A percentile compares a stretch with the other conserved stretches of the same genome.
Conservation (phyloP, 2,329 filamentous ascomycete species). For the Colletotrichum sp. region DNA sequence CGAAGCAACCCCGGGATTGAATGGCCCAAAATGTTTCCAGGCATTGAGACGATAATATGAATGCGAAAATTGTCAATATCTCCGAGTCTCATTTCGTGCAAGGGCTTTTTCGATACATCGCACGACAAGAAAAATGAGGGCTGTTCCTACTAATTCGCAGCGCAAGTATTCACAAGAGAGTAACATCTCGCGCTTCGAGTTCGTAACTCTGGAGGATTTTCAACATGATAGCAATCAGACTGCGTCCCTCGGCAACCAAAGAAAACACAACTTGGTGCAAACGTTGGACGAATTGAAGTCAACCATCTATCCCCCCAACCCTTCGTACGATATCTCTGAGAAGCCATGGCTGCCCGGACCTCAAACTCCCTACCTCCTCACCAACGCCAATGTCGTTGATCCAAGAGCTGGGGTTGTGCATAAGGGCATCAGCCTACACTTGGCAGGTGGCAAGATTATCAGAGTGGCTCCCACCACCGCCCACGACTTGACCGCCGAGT, state of each 20-base stretch:
- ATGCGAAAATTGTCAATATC: not conserved
- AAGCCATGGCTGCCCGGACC: not conserved
- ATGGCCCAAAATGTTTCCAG: not conserved
- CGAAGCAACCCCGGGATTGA: not conserved
- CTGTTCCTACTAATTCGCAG: not conserved
- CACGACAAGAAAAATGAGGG: not conserved
- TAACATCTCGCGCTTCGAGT: not conserved
- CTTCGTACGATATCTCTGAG: not conserved
- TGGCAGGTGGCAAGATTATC: not conserved
- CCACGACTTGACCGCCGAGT: not conserved
- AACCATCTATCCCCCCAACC: not conserved
- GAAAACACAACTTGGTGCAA: not conserved
- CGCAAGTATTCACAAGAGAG: not conserved
- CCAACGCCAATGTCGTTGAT: not conserved
- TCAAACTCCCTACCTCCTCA: not conserved
- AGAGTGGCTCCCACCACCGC: not conserved
- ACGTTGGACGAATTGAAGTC: not conserved
- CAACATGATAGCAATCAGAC: not conserved
- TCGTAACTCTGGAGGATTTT: not conserved
- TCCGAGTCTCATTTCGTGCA: not conserved
- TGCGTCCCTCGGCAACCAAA: not conserved
- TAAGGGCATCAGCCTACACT: not conserved
- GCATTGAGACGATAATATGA: not conserved
- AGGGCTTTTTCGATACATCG: not conserved
- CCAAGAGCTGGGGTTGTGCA: not conserved